Evolutionary conservation across 371 early-diverging fungal genomes (phyloP).

Genomic region (Mucor irregularis): DNA sequence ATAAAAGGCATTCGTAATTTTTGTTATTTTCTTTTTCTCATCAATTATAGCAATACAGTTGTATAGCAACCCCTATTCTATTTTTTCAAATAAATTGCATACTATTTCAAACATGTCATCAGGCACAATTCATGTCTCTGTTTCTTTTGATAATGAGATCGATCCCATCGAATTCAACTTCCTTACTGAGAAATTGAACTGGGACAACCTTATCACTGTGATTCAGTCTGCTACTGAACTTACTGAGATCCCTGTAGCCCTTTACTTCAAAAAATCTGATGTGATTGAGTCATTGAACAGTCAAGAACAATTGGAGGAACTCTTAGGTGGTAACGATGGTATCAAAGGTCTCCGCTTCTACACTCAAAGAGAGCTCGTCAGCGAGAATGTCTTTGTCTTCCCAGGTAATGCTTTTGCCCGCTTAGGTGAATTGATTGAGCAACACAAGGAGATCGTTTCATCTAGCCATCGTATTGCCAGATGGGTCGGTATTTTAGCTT

Average conservation of each 20-base stretch:
- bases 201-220: conserved; percentile 8
- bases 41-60: no score
- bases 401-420: conserved; percentile 3
- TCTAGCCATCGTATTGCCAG: background rate
- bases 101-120: background rate
- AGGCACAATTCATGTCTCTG: background rate
- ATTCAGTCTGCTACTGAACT: conserved; percentile 6
- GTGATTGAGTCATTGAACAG: background rate
- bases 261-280: conserved; percentile 3
- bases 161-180: conserved; percentile 2
- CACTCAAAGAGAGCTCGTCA: background rate
- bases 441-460: background rate
- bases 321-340: background rate
- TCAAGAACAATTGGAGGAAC: background rate
- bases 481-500: conserved; percentile 16
- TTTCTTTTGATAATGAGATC: background rate
- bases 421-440: background rate
- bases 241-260: conserved; percentile 5
- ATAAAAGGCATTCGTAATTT: no score
- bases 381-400: background rate
- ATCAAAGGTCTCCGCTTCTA: conserved; percentile 1
- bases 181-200: conserved; percentile 13
- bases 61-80: no score
- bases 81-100: no score
- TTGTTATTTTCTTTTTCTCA: no score